phyloP scores from a whole-genome alignment of 768 basidiomycete genomes.

The Boletus sensibilis region DNA sequence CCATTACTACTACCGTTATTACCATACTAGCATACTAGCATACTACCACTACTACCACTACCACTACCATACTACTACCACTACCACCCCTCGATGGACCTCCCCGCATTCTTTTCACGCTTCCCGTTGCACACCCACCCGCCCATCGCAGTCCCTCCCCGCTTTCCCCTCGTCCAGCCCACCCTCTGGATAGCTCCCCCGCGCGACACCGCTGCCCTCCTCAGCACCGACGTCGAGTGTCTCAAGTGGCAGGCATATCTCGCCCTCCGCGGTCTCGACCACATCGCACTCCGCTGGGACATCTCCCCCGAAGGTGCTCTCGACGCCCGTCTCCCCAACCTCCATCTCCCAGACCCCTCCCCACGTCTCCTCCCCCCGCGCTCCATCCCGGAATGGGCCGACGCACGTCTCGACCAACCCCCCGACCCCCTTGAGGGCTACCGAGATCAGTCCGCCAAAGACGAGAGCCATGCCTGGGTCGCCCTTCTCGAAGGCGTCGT shows the following conservation, averaged over 20 bases:
- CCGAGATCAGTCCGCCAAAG: conserved; percentile 51
- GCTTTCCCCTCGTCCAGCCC: conserved; percentile 33
- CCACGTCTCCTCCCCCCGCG: conserved; percentile 60
- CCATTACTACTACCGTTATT: neutral
- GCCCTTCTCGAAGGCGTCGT: conserved; percentile 73
- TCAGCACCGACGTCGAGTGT: conserved; percentile 81
- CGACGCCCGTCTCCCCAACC: conserved; percentile 65
- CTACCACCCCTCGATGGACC: conserved; percentile 32
- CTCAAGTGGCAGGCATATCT: conserved; percentile 87
- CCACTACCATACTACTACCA: neutral
- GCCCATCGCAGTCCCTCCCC: conserved; percentile 33
- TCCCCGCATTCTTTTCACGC: conserved; percentile 45
- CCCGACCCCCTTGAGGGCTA: conserved; percentile 65
- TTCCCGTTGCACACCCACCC: conserved; percentile 63
- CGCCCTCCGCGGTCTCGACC: conserved; percentile 53
- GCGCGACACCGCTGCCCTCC: conserved; percentile 27
- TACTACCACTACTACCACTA: conserved; percentile 19
- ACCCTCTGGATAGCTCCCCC: conserved; percentile 70
- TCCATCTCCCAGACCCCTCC: conserved; percentile 54
- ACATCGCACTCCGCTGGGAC: conserved; percentile 63
- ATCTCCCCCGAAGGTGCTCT: conserved; percentile 67
- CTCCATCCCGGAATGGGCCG: conserved; percentile 74
- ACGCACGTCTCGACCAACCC: conserved; percentile 43
- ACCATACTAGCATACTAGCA: neutral
- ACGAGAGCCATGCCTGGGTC: conserved; percentile 84